Percentiles rank a stretch among this genome's conserved stretches.
Evolutionary conservation across 1,284 basidiomycete genomes (phyloP).

Genomic region (Malassezia arunalokei): DNA sequence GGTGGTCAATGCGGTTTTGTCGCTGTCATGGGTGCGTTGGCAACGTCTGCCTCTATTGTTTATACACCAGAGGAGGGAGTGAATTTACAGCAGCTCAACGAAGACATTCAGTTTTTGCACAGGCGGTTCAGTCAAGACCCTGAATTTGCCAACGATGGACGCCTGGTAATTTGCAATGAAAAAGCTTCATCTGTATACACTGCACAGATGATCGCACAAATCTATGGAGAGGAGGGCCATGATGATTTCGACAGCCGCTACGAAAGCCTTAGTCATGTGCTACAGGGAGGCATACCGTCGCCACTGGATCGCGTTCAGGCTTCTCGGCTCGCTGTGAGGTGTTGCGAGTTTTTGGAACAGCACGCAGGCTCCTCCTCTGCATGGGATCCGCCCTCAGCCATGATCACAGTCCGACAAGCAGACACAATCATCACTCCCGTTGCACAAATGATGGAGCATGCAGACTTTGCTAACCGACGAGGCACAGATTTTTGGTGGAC

Average conservation of each 20-base stretch:
- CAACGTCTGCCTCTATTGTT: conserved; percentile 79
- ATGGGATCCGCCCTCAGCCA: conserved; percentile 59
- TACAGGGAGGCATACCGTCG: conserved; percentile 88
- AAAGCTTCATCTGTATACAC: conserved; percentile 75
- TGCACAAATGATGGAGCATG: conserved; percentile 66
- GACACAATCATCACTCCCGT: conserved; percentile 69
- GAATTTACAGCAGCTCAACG: conserved; percentile 63
- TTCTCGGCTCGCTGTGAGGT: conserved; percentile 74
- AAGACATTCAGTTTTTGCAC: conserved; percentile 80
- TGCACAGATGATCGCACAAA: conserved; percentile 80
- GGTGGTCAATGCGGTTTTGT: conserved; percentile 93
- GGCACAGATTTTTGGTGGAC: conserved; percentile 74
- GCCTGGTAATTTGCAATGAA: conserved; percentile 74
- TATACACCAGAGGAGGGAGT: conserved; percentile 91
- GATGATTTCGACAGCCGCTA: conserved; percentile 83
- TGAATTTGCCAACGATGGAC: conserved; percentile 79
- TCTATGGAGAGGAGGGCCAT: conserved; percentile 84
- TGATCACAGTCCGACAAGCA: conserved; percentile 79
- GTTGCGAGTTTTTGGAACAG: conserved; percentile 81
- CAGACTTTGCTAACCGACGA: conserved; percentile 78
- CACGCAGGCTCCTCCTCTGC: conserved; percentile 37
- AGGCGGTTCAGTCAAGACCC: conserved; percentile 72
- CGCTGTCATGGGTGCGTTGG: conserved; percentile 84
- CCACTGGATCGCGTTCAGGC: conserved; percentile 85
- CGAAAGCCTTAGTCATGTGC: conserved; percentile 84